A percentile compares a stretch with the other conserved stretches of the same genome.
Evolutionary conservation across 805 yeast species (phyloP).

Genomic region (Torulaspora indica): DNA sequence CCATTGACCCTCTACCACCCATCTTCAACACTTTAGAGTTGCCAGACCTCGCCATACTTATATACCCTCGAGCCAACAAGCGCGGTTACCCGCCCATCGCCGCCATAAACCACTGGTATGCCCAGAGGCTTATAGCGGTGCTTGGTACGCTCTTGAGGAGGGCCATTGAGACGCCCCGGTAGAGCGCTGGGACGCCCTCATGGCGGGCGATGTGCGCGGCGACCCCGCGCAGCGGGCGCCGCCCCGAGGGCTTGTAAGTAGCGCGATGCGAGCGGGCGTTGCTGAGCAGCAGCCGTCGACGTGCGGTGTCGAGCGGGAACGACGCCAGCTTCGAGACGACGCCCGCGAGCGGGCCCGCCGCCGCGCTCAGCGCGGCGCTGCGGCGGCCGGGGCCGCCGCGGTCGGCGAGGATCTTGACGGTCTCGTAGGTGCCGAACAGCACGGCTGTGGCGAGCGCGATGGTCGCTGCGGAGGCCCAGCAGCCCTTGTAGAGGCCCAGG

Average conservation of each 20-base stretch:
- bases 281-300: constrained; percentile 70
- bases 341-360: constrained; percentile 74
- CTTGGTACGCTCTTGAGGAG: constrained; percentile 77
- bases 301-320: constrained; percentile 81
- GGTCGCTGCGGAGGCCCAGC: constrained; percentile 49
- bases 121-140: constrained; percentile 57
- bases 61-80: background rate
- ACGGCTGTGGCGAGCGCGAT: constrained; percentile 69
- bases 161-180: constrained; percentile 69
- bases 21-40: no score
- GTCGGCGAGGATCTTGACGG: constrained; percentile 37
- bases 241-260: constrained; percentile 20
- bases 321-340: constrained; percentile 63
- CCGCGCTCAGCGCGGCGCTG: constrained; percentile 29
- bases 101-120: constrained; percentile 45
- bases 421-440: constrained; percentile 66
- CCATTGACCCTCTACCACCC: background rate
- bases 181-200: constrained; percentile 67
- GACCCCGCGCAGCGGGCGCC: constrained; percentile 30
- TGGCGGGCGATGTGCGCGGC: constrained; percentile 39
- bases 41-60: background rate
- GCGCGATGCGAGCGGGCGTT: constrained; percentile 8
- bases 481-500: constrained; percentile 47
- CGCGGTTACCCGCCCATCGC: constrained; percentile 8
- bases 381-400: constrained; percentile 26